Evolutionary conservation across 768 basidiomycete species (phyloP), one percentile per base, ranked within the genome.

Genomic region (Leccinum disarticulatum): DNA sequence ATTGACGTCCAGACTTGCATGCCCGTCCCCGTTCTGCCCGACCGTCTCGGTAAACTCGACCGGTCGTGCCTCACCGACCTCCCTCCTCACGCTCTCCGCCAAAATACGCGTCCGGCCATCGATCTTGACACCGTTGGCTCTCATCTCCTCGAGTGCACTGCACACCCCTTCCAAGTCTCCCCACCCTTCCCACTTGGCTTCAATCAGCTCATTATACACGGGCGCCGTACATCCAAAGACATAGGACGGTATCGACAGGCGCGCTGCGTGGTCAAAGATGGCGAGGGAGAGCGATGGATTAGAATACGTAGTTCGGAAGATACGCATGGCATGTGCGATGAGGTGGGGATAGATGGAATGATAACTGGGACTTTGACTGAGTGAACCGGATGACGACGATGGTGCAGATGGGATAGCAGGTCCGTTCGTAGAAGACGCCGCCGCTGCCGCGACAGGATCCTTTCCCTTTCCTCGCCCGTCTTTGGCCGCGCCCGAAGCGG

Each of bases 211-310:
- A 72, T 95, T 93, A 74, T 96, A 97, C 1, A 88, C 90, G 10
- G 81, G 81, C 0, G 94, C 90, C 10, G 91, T 89, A 73, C 95
- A 98, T 3, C 95, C 95, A 66, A 88, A 87, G 31, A 95, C 88
- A 72, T 92, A 98, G 5, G 90, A 93, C 4, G 87, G 80, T 52
- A 88, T 83, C 1, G 90, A 92, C 4, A 87, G 81, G 43, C 81
- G 81, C 43, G 87, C 83, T 0, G 93, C 90, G 70, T 94, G 82
- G 53, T 87, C 79, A 77, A 97, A 98, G 27, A 96, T 81, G 19
- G 87, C 80, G 17, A 98, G 81, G 1, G 94, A 87, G 28, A 93
- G 80, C 66, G 93, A 81, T 1, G 95, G 93, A 60, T 94, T 87
- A 17, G 73, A 73, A 72, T 90, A 94, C 54, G 84, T 87, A 65